phyloP scores from a whole-genome alignment of 805 yeast genomes.

The Huiozyma naganishii region DNA sequence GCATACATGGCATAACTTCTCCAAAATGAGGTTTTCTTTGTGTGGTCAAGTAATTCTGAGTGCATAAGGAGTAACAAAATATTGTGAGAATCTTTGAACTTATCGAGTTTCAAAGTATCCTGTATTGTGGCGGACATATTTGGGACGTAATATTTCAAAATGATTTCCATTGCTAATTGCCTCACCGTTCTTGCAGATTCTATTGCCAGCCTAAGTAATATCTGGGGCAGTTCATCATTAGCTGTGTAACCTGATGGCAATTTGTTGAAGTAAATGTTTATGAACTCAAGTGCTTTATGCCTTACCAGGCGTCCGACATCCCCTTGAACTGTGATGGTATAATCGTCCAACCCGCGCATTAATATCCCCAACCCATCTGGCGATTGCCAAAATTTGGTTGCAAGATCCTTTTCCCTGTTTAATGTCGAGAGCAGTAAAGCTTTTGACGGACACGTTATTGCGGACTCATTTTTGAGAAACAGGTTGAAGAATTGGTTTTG shows the following conservation, averaged over 20 bases:
- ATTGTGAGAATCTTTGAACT: neutral
- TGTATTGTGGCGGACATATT: neutral
- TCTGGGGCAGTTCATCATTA: neutral
- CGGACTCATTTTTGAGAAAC: conserved; percentile 2
- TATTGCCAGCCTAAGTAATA: conserved; percentile 40
- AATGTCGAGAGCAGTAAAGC: conserved; percentile 9
- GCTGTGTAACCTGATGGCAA: neutral
- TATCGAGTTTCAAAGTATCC: neutral
- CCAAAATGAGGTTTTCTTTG: conserved; percentile 35
- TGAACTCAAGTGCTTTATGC: conserved; percentile 34
- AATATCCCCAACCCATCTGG: neutral
- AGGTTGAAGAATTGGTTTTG: conserved; percentile 3
- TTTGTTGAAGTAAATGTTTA: conserved; percentile 23
- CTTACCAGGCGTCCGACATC: conserved; percentile 84
- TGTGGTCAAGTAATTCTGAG: neutral
- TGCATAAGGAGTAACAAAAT: neutral
- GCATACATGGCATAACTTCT: conserved; percentile 42
- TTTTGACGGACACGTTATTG: conserved; percentile 12
- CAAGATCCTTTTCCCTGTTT: neutral
- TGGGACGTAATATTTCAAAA: neutral
- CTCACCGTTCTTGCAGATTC: conserved; percentile 46
- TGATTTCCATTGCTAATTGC: neutral
- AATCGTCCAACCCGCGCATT: conserved; percentile 51
- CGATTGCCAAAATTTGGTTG: neutral
- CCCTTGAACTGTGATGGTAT: conserved; percentile 70